phyloP scores from a whole-genome alignment of 345 rosid genomes.

The Heritiera littoralis region DNA sequence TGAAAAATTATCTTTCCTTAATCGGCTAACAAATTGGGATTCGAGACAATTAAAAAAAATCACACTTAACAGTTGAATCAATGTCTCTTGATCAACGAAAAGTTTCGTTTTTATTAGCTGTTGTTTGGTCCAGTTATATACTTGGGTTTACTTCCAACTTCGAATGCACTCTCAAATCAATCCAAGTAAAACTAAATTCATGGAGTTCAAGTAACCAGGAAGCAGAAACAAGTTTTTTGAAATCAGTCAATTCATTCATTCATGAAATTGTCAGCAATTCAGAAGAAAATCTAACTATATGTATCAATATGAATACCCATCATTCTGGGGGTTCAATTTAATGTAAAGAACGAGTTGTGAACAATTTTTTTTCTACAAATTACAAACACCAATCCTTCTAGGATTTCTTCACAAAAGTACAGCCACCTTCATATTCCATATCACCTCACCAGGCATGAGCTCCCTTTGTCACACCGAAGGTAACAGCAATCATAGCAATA shows the following conservation, averaged over 20 bases:
- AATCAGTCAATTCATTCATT: background rate
- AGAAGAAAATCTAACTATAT: background rate
- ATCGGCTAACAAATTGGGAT: no score
- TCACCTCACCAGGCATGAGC: conserved; percentile 45
- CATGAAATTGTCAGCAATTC: background rate
- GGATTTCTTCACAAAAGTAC: conserved; percentile 9
- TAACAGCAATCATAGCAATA: conserved; percentile 58
- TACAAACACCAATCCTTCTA: conserved; percentile 6
- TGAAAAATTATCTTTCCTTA: no score
- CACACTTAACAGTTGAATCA: no score
- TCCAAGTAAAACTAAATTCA: background rate
- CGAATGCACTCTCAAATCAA: background rate
- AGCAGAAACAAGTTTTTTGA: background rate
- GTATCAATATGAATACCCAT: background rate
- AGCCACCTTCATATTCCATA: background rate
- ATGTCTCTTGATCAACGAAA: no score
- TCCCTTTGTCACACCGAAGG: conserved; percentile 57
- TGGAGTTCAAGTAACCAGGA: background rate
- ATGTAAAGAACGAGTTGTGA: background rate
- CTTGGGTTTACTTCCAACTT: no score
- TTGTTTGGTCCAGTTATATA: no score
- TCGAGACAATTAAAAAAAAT: no score
- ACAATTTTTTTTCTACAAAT: background rate
- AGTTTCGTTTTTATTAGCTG: background rate
- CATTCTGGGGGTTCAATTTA: background rate